Evolutionary conservation across 495 filamentous ascomycete species (phyloP).

Genomic region (Penicillium herquei): DNA sequence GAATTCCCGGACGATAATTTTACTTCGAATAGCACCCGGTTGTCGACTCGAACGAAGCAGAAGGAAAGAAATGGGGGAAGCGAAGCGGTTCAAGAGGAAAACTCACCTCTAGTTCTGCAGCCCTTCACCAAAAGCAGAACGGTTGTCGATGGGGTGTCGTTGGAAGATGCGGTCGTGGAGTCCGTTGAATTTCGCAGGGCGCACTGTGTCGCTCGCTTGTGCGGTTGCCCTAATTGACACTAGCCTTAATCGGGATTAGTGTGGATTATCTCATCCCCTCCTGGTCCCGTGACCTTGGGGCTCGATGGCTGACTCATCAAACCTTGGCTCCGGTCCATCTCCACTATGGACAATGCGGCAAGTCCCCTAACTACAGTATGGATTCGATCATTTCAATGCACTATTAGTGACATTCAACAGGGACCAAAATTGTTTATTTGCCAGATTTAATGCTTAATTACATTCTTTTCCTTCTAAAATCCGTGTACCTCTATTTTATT

Average conservation of each 20-base stretch:
- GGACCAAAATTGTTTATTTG: too few species aligned
- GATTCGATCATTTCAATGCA: too few species aligned
- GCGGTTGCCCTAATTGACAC: conserved; percentile 41
- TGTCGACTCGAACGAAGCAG: conserved; percentile 29
- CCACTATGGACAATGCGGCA: too few species aligned
- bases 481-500: too few species aligned
- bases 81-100: conserved; percentile 17
- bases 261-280: conserved; percentile 8
- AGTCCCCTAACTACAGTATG: neutral
- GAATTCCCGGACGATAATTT: conserved; percentile 9
- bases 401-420: too few species aligned
- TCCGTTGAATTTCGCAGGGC: conserved; percentile 46
- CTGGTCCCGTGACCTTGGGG: neutral
- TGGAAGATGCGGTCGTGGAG: conserved; percentile 42
- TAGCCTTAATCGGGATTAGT: conserved; percentile 25
- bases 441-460: too few species aligned
- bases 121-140: conserved; percentile 51
- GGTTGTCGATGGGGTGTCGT: conserved; percentile 46
- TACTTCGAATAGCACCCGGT: conserved; percentile 13
- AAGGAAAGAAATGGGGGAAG: conserved; percentile 18
- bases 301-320: neutral
- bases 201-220: conserved; percentile 47
- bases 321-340: neutral
- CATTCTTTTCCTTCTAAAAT: too few species aligned
- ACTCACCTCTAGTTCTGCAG: conserved; percentile 51